Conservation (phyloP, 768 basidiomycete species). For the Chiua virens region DNA sequence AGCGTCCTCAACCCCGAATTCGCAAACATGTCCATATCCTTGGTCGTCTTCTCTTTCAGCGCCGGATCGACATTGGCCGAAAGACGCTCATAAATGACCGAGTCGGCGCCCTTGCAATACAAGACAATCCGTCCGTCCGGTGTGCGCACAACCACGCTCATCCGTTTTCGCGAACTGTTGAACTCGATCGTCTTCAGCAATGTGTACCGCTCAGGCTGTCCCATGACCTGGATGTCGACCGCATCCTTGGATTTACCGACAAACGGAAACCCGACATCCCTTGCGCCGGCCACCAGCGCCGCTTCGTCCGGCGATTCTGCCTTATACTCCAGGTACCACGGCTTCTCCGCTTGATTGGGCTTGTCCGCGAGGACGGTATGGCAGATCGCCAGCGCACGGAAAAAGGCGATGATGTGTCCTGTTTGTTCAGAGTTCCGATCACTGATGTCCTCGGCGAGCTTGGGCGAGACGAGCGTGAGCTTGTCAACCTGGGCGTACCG, state of each 20-base stretch:
- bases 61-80: slow-evolving; percentile 69
- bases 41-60: slow-evolving; percentile 74
- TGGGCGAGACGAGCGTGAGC: slow-evolving; percentile 86
- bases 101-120: slow-evolving; percentile 97
- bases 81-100: slow-evolving; percentile 88
- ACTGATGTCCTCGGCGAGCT: slow-evolving; percentile 75
- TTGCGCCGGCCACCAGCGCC: slow-evolving; percentile 87
- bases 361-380: slow-evolving; percentile 87
- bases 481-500: slow-evolving; percentile 78
- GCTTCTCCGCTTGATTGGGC: slow-evolving; percentile 59
- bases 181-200: slow-evolving; percentile 87
- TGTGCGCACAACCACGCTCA: slow-evolving; percentile 87
- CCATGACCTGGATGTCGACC: slow-evolving; percentile 90
- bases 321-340: slow-evolving; percentile 80
- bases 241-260: slow-evolving; percentile 68
- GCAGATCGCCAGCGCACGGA: slow-evolving; percentile 92
- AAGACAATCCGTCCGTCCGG: slow-evolving; percentile 82
- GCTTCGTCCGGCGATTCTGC: slow-evolving; percentile 97
- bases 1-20: slow-evolving; percentile 91
- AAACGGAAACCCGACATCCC: slow-evolving; percentile 94
- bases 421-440: slow-evolving; percentile 62
- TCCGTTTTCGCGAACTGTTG: slow-evolving; percentile 91
- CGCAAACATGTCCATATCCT: slow-evolving; percentile 92
- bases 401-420: slow-evolving; percentile 74
- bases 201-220: slow-evolving; percentile 79